phyloP scores from a whole-genome alignment of 2,329 filamentous ascomycete genomes.

The Ophiosphaerella narmari region DNA sequence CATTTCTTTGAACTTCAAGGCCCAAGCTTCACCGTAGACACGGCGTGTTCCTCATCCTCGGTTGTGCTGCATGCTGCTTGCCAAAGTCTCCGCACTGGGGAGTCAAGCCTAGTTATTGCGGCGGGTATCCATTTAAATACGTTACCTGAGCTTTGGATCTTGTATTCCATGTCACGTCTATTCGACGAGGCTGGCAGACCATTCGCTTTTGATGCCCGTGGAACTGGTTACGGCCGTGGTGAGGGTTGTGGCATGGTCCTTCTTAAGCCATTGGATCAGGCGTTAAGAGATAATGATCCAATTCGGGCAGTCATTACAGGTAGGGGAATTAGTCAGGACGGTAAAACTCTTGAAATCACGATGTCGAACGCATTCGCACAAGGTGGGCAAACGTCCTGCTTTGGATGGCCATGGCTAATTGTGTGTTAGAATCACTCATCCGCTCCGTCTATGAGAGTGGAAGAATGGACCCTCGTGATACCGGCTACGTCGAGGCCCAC shows the following conservation, averaged over 20 bases:
- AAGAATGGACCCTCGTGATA: constrained; percentile 29
- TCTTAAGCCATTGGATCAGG: constrained; percentile 63
- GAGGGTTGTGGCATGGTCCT: constrained; percentile 66
- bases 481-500: constrained; percentile 38
- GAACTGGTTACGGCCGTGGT: constrained; percentile 66
- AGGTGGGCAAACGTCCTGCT: constrained; percentile 12
- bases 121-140: constrained; percentile 25
- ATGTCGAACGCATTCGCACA: constrained; percentile 61
- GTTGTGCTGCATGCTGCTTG: constrained; percentile 36
- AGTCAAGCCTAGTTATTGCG: constrained; percentile 32
- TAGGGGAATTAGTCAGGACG: constrained; percentile 56
- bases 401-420: neutral
- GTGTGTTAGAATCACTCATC: constrained; percentile 19
- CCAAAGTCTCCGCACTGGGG: constrained; percentile 29
- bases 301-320: constrained; percentile 52
- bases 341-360: constrained; percentile 61
- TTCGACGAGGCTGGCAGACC: constrained; percentile 36
- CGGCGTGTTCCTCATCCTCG: constrained; percentile 38
- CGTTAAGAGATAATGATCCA: constrained; percentile 61
- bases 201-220: constrained; percentile 54
- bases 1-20: constrained; percentile 39
- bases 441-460: constrained; percentile 24
- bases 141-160: constrained; percentile 31
- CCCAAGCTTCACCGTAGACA: constrained; percentile 38
- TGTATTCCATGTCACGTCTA: constrained; percentile 25